Evolutionary conservation across 305 asterid species (phyloP), one percentile per base, ranked within the genome.

Genomic region (Fraxinus angustifolia): DNA sequence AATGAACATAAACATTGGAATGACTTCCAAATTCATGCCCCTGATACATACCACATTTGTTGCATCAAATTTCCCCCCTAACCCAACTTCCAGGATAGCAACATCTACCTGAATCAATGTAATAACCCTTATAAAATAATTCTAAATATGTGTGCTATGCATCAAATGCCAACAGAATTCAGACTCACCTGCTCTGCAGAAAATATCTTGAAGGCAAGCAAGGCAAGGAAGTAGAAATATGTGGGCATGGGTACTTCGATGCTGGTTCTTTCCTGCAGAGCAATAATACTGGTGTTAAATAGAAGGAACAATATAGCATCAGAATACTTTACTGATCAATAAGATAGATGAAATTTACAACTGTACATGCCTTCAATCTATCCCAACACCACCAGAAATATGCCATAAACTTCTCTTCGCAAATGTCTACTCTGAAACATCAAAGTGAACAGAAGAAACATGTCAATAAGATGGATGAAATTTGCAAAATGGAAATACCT

Each of bases 301-400:
- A 82, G 77, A 65, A 83, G 53, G 42, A 78, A 53, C 34, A 78
- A 28, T 77, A 62, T 45, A 84, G 81, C 81, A 75, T 56, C 48
- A 8, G 48, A 62, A 62, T 21, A 62, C 72, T 21, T 62, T 58
- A 28, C 26, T n/a, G 2, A 58, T 58, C 68, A 58, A 19, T n/a
- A n/a, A n/a, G 23, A 58, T 58, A 6, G 26, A 58, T 3, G 12
- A 12, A 12, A 11, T 45, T 1, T 12, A 65, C 80, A 68, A 73
- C 31, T 75, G 77, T 45, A 82, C 95, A 81, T 90, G 88, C 99
- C 97, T 94, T 94, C 75, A 94, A 82, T 83, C 93, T 91, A 85
- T 94, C 90, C 86, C 87, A 96, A 86, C 96, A 94, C 98, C 98
- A 93, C 99, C 99, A 96, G 85, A 96, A 96, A 89, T 94, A 94